Evolutionary conservation across 2,329 filamentous ascomycete genomes (phyloP).

Genomic region (Trichoderma koningii): DNA sequence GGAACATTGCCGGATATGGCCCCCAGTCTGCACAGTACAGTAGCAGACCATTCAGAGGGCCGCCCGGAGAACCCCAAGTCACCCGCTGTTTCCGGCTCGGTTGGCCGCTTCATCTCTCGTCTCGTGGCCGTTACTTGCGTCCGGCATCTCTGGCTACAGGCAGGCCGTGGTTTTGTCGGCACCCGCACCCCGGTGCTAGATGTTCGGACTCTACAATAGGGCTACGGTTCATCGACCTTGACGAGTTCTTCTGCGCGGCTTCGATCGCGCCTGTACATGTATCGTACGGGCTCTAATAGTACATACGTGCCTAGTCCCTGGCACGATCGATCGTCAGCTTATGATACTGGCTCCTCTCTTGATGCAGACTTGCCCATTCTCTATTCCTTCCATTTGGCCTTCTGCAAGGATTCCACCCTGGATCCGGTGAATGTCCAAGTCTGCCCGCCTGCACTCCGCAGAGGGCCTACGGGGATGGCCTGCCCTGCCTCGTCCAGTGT

Average conservation of each 20-base stretch:
- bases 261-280: conserved; percentile 11
- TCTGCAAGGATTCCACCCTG: conserved; percentile 16
- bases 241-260: neutral
- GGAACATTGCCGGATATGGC: conserved; percentile 17
- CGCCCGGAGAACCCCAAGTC: conserved; percentile 1
- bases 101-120: conserved; percentile 20
- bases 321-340: conserved; percentile 24
- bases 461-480: neutral
- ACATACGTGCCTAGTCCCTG: neutral
- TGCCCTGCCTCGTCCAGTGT: neutral
- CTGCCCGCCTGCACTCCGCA: conserved; percentile 4
- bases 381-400: conserved; percentile 3
- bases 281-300: neutral
- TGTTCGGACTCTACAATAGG: neutral
- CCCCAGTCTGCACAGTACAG: neutral
- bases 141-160: neutral
- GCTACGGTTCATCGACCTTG: neutral
- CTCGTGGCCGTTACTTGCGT: conserved; percentile 18
- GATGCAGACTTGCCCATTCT: conserved; percentile 10
- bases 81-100: conserved; percentile 23
- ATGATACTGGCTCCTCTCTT: conserved; percentile 4
- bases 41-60: neutral
- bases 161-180: conserved; percentile 5
- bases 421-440: neutral
- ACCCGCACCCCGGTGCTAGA: conserved; percentile 17